phyloP scores from a whole-genome alignment of 441 rosid species.

The Syzygium malaccense region DNA sequence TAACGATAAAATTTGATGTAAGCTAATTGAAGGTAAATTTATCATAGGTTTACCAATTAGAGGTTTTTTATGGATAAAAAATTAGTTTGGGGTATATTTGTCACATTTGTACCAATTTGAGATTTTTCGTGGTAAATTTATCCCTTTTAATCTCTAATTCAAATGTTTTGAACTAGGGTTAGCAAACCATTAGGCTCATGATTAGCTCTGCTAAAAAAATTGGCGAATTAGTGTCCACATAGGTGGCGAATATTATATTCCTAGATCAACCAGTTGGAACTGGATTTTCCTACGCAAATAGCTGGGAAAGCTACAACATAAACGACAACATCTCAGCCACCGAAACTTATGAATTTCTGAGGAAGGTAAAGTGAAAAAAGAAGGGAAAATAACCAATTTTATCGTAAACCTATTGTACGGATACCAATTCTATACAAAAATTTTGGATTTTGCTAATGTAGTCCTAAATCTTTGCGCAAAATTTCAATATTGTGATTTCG shows the following conservation, averaged over 20 bases:
- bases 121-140: too few relatives aligned
- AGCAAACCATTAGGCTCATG: background rate
- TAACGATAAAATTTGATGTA: too few relatives aligned
- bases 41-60: too few relatives aligned
- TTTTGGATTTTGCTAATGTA: too few relatives aligned
- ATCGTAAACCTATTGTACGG: background rate
- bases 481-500: too few relatives aligned
- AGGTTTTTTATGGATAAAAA: too few relatives aligned
- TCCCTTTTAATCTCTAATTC: too few relatives aligned
- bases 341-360: background rate
- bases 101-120: too few relatives aligned
- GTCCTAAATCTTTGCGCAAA: fast-evolving
- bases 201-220: background rate
- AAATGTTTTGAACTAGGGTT: too few relatives aligned
- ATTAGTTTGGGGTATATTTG: too few relatives aligned
- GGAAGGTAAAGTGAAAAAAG: background rate
- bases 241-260: conserved; percentile 26
- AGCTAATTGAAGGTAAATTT: too few relatives aligned
- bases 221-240: fast-evolving
- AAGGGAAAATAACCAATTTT: background rate
- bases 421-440: too few relatives aligned
- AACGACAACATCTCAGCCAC: background rate
- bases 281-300: conserved; percentile 19
- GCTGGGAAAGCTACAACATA: background rate
- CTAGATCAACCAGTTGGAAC: conserved; percentile 25